Percentiles rank a stretch among this genome's conserved stretches.
Evolutionary conservation across 768 basidiomycete species (phyloP).

Genomic region (Leucosporidium creatinivorum): DNA sequence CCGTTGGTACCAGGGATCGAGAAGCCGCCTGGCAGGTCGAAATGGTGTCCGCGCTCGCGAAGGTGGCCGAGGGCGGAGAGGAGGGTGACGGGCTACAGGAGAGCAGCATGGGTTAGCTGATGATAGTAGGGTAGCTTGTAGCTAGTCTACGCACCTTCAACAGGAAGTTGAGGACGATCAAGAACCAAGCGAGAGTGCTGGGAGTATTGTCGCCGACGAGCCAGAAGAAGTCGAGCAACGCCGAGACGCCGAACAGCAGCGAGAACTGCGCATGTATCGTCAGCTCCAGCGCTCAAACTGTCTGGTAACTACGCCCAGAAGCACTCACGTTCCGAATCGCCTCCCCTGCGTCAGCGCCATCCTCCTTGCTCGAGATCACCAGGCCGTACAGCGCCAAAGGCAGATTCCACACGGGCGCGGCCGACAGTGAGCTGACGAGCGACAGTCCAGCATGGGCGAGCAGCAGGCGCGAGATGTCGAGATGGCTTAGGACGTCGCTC

Average conservation of each 20-base stretch:
- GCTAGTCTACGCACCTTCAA: conserved; percentile 16
- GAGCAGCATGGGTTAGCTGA: not conserved
- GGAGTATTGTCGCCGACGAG: not conserved
- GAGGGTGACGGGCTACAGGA: conserved; percentile 17
- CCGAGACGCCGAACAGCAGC: not conserved
- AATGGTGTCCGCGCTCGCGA: conserved; percentile 4
- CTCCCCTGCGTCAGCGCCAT: not conserved
- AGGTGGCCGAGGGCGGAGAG: conserved; percentile 4
- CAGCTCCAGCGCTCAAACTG: too few species aligned
- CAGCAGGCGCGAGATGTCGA: conserved; percentile 19
- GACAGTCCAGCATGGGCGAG: conserved; percentile 14
- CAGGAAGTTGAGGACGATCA: conserved; percentile 21
- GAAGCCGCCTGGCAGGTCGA: conserved; percentile 3
- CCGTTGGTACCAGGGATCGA: not conserved
- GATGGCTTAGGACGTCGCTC: not conserved
- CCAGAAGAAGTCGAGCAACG: conserved; percentile 12
- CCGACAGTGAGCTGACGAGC: conserved; percentile 6
- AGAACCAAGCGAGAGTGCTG: not conserved
- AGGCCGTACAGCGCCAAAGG: conserved; percentile 22
- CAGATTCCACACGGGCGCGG: conserved; percentile 19
- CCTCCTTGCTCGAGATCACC: not conserved
- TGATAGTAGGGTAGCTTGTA: conserved; percentile 4
- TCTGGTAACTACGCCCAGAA: too few species aligned
- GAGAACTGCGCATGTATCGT: conserved; percentile 5
- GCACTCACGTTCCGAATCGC: not conserved